Base-by-base conservation (phyloP, 768 basidiomycete genomes). In the Termitomyces sp. region DNA sequence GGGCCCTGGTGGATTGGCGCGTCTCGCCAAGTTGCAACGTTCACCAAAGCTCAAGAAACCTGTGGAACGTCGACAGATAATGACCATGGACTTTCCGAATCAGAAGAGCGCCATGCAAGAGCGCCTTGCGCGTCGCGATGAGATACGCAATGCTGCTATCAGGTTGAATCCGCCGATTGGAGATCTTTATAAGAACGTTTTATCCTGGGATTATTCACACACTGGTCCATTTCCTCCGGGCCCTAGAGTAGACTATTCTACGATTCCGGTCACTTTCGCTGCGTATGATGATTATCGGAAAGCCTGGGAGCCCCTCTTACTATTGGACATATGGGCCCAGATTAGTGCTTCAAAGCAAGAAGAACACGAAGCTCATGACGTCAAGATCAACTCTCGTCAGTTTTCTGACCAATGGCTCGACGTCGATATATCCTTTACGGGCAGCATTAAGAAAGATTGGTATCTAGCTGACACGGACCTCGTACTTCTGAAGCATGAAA, bases 321-420 rank as follows among this genome's bases (percentile, higher is more conserved):
- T 94, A 20, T 74, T 91, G 57, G 97, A 99, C 71, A 86, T 91
- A 60, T 98, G 97, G 95, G 84, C 88, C 30, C 92, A 96, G 67
- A 80, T 96, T 24, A 66, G 78, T 8, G 84, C 91, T 62, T 85
- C 92, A 5, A 92, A 91, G 67, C 86, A 90, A 52, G 86, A 88
- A 55, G 60, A 58, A 8, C 76, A 73, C 47, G 79, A 85, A 6
- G 68, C 70, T 1, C 82, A 85, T 63, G 74, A 79, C 26, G 85
- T 84, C 71, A 86, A 82, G 58, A 79, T 98, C 43, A 77, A 75
- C 28, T 81, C 83, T 16, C 85, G 90, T 18, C 81, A 82, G 59
- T 90, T 84, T 66, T 80, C 84, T 8, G 91, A 94, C 65, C 85
- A 89, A 58, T 98, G 90, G 79, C 65, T 93, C 38, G 91, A 97